phyloP scores from a whole-genome alignment of 495 filamentous ascomycete species.

The Penicillium ochrochloron region DNA sequence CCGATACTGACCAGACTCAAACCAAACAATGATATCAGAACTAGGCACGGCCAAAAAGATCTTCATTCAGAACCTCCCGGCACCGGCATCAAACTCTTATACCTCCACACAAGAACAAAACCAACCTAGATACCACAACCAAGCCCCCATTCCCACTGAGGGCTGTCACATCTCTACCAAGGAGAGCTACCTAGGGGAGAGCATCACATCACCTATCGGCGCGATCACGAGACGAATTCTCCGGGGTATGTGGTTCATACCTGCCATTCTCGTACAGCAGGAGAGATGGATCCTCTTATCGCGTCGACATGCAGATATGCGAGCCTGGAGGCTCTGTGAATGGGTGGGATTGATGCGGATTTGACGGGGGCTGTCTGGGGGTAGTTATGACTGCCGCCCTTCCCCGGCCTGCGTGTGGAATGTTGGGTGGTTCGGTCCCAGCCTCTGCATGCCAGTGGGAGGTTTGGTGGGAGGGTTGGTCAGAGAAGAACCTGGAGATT shows the following conservation, averaged over 20 bases:
- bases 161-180: conserved; percentile 2
- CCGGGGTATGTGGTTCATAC: background rate
- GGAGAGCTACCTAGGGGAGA: background rate
- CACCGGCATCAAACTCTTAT: background rate
- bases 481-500: background rate
- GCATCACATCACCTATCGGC: background rate
- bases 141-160: conserved; percentile 21
- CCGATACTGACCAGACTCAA: background rate
- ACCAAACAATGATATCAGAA: background rate
- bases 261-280: too few relatives aligned
- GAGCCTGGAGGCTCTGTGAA: background rate
- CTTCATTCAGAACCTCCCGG: background rate
- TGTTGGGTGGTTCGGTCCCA: conserved; percentile 23
- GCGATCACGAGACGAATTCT: background rate
- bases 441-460: background rate
- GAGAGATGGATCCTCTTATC: background rate
- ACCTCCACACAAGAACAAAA: background rate
- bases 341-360: background rate
- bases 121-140: background rate
- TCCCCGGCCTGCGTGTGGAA: conserved; percentile 21
- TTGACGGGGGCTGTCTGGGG: background rate
- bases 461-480: background rate
- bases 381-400: background rate
- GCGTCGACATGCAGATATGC: background rate
- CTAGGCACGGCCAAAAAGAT: background rate